Conservation (phyloP, 768 basidiomycete species). For the Lentinula edodes region DNA sequence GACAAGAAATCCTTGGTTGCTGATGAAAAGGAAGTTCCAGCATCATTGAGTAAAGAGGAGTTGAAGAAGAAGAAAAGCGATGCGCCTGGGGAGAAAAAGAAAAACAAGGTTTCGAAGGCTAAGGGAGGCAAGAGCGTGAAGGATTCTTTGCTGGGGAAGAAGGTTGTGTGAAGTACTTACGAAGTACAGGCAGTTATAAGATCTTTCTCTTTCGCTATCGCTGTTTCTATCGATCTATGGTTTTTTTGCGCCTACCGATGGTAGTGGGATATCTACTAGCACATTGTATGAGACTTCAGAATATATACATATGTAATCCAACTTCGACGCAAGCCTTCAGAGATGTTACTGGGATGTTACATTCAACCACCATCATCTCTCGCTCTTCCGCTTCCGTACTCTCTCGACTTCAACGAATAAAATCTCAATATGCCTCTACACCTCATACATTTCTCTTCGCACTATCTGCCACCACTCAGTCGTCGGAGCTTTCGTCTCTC, state of each 20-base stretch:
- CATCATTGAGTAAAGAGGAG: conserved; percentile 34
- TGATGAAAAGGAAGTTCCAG: conserved; percentile 2
- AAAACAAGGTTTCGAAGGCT: conserved; percentile 32
- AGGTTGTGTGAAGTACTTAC: conserved; percentile 18
- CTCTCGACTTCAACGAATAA: background rate
- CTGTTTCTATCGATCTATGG: no score
- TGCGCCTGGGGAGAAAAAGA: conserved; percentile 52
- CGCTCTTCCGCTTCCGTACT: background rate
- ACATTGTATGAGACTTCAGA: no score
- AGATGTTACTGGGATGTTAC: background rate
- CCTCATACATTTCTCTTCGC: background rate
- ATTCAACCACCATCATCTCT: conserved; percentile 5
- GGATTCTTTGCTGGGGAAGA: conserved; percentile 49
- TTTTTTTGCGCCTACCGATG: background rate
- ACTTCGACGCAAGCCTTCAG: no score
- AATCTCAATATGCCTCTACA: background rate
- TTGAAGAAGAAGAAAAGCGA: conserved; percentile 47
- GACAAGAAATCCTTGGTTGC: background rate
- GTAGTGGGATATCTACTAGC: background rate
- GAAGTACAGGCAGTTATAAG: no score
- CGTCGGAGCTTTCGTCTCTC: conserved; percentile 4
- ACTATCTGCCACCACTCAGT: background rate
- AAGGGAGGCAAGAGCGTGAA: conserved; percentile 49
- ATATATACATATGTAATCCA: no score
- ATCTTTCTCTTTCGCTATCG: no score